Evolutionary conservation across 192 early-diverging fungal species (phyloP).

Genomic region (Backusella circina): DNA sequence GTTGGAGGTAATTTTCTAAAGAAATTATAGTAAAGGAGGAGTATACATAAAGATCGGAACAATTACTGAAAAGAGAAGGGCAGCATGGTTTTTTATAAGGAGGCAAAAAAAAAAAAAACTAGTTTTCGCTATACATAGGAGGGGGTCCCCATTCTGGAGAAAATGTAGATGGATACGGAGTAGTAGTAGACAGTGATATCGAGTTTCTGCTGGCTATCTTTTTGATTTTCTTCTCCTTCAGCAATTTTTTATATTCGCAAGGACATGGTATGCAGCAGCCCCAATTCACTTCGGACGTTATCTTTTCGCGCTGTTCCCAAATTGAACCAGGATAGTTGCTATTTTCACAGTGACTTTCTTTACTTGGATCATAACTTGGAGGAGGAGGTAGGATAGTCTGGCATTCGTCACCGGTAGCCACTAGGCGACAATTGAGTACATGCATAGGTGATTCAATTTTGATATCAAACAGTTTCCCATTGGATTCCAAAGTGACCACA

Average conservation of each 20-base stretch:
- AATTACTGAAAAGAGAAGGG: background rate
- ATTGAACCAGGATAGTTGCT: background rate
- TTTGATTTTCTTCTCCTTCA: background rate
- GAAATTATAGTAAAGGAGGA: background rate
- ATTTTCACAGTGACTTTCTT: background rate
- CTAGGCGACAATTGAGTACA: constrained; percentile 27
- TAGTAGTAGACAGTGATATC: background rate
- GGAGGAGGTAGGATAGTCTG: constrained; percentile 23
- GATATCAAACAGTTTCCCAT: constrained; percentile 7
- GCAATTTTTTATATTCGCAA: constrained; percentile 9
- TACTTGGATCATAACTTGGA: constrained; percentile 12
- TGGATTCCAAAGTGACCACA: background rate
- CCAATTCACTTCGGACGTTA: constrained; percentile 6
- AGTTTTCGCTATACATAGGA: constrained; percentile 10
- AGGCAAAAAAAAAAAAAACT: background rate
- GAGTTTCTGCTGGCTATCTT: background rate
- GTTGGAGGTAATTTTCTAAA: background rate
- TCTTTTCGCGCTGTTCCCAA: constrained; percentile 24
- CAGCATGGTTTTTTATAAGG: background rate
- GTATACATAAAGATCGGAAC: background rate
- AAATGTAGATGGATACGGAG: background rate
- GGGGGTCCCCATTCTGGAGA: constrained; percentile 18
- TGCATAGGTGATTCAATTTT: constrained; percentile 15
- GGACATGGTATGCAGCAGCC: constrained; percentile 13
- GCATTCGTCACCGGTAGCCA: constrained; percentile 11